Conservation (phyloP, 176 grass and related monocot species). For the Typha latifolia region DNA sequence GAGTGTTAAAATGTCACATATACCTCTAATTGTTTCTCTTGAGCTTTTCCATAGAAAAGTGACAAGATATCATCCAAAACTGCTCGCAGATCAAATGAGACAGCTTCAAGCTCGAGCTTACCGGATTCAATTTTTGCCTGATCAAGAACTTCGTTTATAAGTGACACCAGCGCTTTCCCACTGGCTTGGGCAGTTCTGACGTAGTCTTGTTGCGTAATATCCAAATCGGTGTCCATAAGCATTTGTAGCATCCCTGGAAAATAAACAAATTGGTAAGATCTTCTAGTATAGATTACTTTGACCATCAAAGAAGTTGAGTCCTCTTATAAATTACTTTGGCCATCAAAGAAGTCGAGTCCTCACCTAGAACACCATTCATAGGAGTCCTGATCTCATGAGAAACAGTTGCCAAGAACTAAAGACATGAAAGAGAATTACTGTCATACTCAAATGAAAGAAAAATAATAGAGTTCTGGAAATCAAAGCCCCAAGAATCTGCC, state of each 20-base stretch:
- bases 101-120: conserved; percentile 86
- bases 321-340: background rate
- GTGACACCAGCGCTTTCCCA: conserved; percentile 86
- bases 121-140: conserved; percentile 98
- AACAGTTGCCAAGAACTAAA: conserved; percentile 97
- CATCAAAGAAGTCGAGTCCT: conserved; percentile 7
- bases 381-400: conserved; percentile 99
- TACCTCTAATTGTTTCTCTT: conserved; percentile 97
- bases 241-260: conserved; percentile 97
- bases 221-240: conserved; percentile 95
- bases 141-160: conserved; percentile 97
- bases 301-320: background rate
- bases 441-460: no score
- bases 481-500: no score
- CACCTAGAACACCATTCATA: conserved; percentile 99
- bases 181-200: conserved; percentile 97
- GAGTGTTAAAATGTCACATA: conserved; percentile 8
- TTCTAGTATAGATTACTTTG: background rate
- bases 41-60: conserved; percentile 90
- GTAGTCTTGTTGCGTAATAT: conserved; percentile 90
- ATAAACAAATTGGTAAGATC: background rate
- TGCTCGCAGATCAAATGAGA: conserved; percentile 69
- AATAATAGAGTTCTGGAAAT: no score
- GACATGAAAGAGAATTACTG: no score
- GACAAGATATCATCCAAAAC: conserved; percentile 91